Base-by-base conservation (phyloP, 768 basidiomycete species). In the Xanthoconium stramineum region DNA sequence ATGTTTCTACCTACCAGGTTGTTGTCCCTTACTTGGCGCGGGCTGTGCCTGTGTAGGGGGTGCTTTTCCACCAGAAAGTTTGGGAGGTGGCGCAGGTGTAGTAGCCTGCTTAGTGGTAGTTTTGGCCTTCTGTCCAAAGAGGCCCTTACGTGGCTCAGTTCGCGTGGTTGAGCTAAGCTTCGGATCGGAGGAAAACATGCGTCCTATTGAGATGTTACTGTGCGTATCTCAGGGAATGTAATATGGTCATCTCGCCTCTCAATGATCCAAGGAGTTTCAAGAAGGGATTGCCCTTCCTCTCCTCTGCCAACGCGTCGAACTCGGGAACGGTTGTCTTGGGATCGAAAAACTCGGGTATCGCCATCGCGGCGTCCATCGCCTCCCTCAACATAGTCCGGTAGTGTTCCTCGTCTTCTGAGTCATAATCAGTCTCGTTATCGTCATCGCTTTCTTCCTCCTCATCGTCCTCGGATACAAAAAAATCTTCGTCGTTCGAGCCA, bases 281-380 rank as follows among this genome's bases (percentile, higher is more conserved):
- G 69, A 94, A 91, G 0, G 89, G 88, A 64, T 93, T 94, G 19
- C 78, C 81, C 64, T 85, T 85, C 50, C 78, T 75, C 50, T 81
- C 78, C 24, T 84, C 81, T 14, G 71, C 69, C 7, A 76, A 60
- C 13, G 75, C 68, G 39, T 75, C 67, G 46, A 79, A 77, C 47
- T 80, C 75, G 50, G 82, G 74, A 5, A 79, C 74, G 3, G 72
- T 65, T 8, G 75, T 74, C 53, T 72, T 75, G 32, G 75, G 75
- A 64, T 86, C 82, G 48, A 83, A 76, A 68, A 83, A 84, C 52
- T 85, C 85, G 19, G 80, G 74, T 40, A 72, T 76, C 49, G 83
- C 75, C 61, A 81, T 75, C 1, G 82, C 84, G 17, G 79, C 74
- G 57, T 89, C 83, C 87, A 91, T 88, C 5, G 89, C 91, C 64